Evolutionary conservation across 2,329 filamentous ascomycete genomes (phyloP), one percentile per base, ranked within the genome.

Genomic region (Alternaria alternata): DNA sequence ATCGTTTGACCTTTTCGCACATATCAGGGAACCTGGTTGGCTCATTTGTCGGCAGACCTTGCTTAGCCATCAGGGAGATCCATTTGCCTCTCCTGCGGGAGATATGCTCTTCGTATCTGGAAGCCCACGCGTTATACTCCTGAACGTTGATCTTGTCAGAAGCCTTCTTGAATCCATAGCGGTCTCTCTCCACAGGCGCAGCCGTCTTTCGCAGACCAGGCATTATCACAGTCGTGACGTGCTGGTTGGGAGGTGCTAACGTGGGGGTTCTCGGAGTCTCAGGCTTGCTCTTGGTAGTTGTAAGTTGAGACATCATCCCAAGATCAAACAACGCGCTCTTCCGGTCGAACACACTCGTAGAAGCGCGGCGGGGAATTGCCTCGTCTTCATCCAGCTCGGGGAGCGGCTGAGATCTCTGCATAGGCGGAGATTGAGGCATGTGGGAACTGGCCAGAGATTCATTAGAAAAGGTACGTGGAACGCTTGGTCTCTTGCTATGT

Each of bases 141-240:
- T 90, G 85, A 20, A 89, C 81, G 1, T 86, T 91, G 63, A 97
- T 85, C 72, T 96, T 89, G 66, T 94, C 89, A 41, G 89, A 94
- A 38, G 88, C 86, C 77, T 97, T 98, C 67, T 93, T 92, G 81
- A 98, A 98, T 4, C 94, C 94, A 72, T 97, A 97, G 16, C 92
- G 87, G 76, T 97, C 94, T 54, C 93, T 88, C 36, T 81, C 79
- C 5, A 79, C 72, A 12, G 75, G 70, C 11, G 61, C 63, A 20
- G 62, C 41, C 16, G 66, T 65, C 28, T 68, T 71, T 14, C 65
- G 63, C 34, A 71, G 47, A 14, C 57, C 57, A 14, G 68, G 59
- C 18, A 61, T 54, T 44, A 59, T 52, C 41, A 59, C 61, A 4
- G 34, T 54, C 18, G 47, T 53, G 1, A 51, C 53, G 18, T 62